Evolutionary conservation across 306 rosid genomes (phyloP).

Genomic region (Hippophae gyantsensis): DNA sequence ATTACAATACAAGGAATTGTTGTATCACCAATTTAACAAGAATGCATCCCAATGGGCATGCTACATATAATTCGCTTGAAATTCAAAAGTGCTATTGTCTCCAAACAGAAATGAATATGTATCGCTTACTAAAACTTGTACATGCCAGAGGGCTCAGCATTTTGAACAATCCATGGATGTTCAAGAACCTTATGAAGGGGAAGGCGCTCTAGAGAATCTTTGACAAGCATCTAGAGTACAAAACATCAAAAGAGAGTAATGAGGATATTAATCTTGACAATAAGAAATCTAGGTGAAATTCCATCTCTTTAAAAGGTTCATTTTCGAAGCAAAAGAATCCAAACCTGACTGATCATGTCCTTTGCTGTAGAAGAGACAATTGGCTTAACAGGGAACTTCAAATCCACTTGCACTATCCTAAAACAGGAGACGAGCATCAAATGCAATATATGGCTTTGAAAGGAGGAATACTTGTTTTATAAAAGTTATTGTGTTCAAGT

Average conservation of each 20-base stretch:
- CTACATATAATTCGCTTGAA: too few relatives aligned
- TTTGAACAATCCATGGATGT: slow-evolving; percentile 96
- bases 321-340: slow-evolving; percentile 1
- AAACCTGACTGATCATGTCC: slow-evolving; percentile 90
- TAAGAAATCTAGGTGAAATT: background rate
- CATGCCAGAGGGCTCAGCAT: slow-evolving; percentile 88
- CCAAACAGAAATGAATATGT: too few relatives aligned
- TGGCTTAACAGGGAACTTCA: slow-evolving; percentile 88
- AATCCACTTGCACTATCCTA: slow-evolving; percentile 95
- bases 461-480: background rate
- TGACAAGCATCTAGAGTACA: slow-evolving; percentile 70
- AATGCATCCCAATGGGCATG: too few relatives aligned
- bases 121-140: slow-evolving; percentile 25
- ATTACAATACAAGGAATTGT: too few relatives aligned
- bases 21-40: too few relatives aligned
- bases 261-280: too few relatives aligned
- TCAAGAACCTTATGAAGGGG: slow-evolving; percentile 87
- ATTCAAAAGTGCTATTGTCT: too few relatives aligned
- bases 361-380: slow-evolving; percentile 84
- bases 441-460: background rate
- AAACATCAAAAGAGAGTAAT: background rate
- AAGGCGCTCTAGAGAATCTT: slow-evolving; percentile 72
- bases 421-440: slow-evolving; percentile 1
- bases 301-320: background rate
- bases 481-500: background rate